These are phyloP conservation scores for Candida cerambycidarum DNA, from an alignment of 805 yeast species.

Conservation along the genomic window DNA sequence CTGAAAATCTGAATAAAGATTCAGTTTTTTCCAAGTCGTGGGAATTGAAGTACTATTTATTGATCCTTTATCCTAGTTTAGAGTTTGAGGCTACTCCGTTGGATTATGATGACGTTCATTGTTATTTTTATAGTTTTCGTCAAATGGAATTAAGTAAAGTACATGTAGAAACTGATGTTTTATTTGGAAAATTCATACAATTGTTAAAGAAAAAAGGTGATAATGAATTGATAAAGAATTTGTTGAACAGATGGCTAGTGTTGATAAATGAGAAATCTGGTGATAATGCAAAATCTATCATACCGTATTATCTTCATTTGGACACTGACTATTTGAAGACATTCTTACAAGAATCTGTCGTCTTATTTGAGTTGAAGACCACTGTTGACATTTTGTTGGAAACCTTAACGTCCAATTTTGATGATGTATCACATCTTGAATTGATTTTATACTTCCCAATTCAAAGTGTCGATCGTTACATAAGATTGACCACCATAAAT, in stretches of 20 bases:
- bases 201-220: conserved; percentile 10
- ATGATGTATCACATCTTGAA: neutral
- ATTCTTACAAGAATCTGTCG: neutral
- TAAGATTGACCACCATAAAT: conserved; percentile 8
- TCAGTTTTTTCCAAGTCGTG: conserved; percentile 28
- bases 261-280: conserved; percentile 29
- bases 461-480: conserved; percentile 37
- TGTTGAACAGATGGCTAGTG: conserved; percentile 57
- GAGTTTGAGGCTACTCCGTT: neutral
- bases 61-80: conserved; percentile 17
- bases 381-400: neutral
- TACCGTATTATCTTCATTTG: conserved; percentile 1
- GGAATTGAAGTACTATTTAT: conserved; percentile 47
- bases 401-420: neutral
- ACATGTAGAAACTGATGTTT: neutral
- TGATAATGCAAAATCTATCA: neutral
- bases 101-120: conserved; percentile 15
- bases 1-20: neutral
- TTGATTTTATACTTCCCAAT: conserved; percentile 42
- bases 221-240: conserved; percentile 13
- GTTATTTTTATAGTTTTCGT: conserved; percentile 47
- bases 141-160: conserved; percentile 43
- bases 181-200: conserved; percentile 14
- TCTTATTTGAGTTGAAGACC: conserved; percentile 2
- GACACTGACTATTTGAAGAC: neutral